Evolutionary conservation across 106 monocot genomes (phyloP).

Genomic region (Dioscorea dumetorum): DNA sequence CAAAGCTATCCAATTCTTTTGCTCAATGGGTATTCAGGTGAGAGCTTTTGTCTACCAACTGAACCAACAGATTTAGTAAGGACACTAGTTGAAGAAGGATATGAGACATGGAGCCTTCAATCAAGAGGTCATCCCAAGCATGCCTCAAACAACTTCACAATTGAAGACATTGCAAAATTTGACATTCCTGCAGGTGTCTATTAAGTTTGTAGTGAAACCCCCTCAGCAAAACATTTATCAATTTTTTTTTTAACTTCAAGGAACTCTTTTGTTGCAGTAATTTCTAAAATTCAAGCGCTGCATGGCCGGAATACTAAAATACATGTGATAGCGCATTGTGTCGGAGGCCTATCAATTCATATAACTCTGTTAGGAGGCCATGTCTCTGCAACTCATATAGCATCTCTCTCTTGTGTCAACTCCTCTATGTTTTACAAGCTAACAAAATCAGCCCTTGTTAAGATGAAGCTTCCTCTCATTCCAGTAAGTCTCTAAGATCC

Average conservation of each 20-base stretch:
- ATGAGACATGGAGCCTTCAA: background rate
- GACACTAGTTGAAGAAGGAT: background rate
- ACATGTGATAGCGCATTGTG: constrained; percentile 38
- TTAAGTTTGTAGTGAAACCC: background rate
- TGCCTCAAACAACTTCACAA: background rate
- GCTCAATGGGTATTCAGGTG: constrained; percentile 5
- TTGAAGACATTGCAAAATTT: constrained; percentile 13
- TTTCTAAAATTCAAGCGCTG: constrained; percentile 11
- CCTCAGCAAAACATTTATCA: background rate
- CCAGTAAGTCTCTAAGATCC: constrained; percentile 14
- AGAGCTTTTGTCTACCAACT: background rate
- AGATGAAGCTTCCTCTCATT: constrained; percentile 33
- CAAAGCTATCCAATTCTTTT: constrained; percentile 24
- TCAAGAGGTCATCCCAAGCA: background rate
- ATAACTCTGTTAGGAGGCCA: constrained; percentile 31
- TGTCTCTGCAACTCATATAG: constrained; percentile 22
- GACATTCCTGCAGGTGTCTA: constrained; percentile 32
- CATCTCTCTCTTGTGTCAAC: constrained; percentile 33
- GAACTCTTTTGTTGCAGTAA: constrained; percentile 11
- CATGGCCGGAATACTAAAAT: constrained; percentile 14
- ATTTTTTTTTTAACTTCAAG: background rate
- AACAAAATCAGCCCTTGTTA: constrained; percentile 16
- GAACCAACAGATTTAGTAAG: background rate
- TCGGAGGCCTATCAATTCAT: constrained; percentile 28
- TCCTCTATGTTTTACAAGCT: constrained; percentile 42